Base-by-base conservation (phyloP, 768 basidiomycete species). In the Boletus huronensis region DNA sequence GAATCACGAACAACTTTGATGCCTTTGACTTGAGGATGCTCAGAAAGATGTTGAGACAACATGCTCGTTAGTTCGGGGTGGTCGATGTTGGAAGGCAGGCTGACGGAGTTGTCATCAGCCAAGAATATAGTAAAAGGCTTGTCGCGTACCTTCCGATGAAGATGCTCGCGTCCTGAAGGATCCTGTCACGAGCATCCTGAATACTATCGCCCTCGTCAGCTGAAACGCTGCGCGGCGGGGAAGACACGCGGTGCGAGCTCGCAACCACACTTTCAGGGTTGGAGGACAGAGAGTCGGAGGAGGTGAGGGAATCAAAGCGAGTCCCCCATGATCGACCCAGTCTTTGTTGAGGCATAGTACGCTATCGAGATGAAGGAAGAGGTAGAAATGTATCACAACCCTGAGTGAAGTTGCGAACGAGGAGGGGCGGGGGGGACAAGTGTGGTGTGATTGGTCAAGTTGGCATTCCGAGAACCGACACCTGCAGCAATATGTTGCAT, bases 91-190 rank as follows among this genome's bases (percentile, higher is more conserved):
- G 82, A 75, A 11, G 90, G 90, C 56, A 92, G 76, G 66, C 90
- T 92, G 55, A 32, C 16, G 42, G 45, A 39, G 52, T 42, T 42
- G 52, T 48, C 8, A 41, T 63, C 34, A 63, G 62, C n/a, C 40
- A 44, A 40, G 36, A 11, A 46, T 7, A 36, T 19, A 19, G 34
- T 19, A 19, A 41, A 41, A 29, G 11, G 29, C 17, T 26, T 13
- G n/a, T 28, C 52, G 60, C 66, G 5, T 63, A 88, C 90, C 89
- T 90, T 69, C 91, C 90, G 55, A 92, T 85, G 69, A 93, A 93
- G 62, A 93, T 79, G 63, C 88, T 90, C 38, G 88, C 83, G 59
- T 91, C 85, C 66, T 90, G 87, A 52, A 82, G 79, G 65, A 80
- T 75, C 63, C 76, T 82, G 42, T 83, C 69, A 48, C 57, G 59